phyloP scores from a whole-genome alignment of 1,284 basidiomycete species.

The Tylopilus orsonianus region DNA sequence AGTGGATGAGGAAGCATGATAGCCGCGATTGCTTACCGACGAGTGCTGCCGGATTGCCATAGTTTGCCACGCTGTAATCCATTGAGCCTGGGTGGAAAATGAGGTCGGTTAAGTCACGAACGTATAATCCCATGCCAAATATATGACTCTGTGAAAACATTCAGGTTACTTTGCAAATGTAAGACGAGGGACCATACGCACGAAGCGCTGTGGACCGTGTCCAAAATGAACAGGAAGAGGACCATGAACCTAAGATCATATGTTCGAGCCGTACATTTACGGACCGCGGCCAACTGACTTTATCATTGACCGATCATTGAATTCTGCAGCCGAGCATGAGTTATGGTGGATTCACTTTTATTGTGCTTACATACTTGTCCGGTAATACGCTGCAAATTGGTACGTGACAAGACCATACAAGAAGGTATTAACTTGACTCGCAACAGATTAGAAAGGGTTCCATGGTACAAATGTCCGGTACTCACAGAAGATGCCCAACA shows the following conservation, averaged over 20 bases:
- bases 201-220: not conserved
- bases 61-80: not conserved
- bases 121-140: not conserved
- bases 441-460: not conserved
- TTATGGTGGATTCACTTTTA: no score
- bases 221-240: not conserved
- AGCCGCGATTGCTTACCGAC: not conserved
- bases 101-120: not conserved
- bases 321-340: not conserved
- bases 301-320: not conserved
- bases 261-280: not conserved
- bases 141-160: not conserved
- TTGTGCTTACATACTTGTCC: slow-evolving; percentile 36
- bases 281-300: not conserved
- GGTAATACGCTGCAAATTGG: slow-evolving; percentile 44
- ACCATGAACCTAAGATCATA: not conserved
- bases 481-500: slow-evolving; percentile 41
- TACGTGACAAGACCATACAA: slow-evolving; percentile 50
- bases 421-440: slow-evolving; percentile 47
- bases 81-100: not conserved
- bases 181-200: not conserved
- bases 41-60: not conserved
- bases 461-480: not conserved
- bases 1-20: no score
- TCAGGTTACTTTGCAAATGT: not conserved